Evolutionary conservation across 2,329 filamentous ascomycete genomes (phyloP).

Genomic region (Kalmusia sp.): DNA sequence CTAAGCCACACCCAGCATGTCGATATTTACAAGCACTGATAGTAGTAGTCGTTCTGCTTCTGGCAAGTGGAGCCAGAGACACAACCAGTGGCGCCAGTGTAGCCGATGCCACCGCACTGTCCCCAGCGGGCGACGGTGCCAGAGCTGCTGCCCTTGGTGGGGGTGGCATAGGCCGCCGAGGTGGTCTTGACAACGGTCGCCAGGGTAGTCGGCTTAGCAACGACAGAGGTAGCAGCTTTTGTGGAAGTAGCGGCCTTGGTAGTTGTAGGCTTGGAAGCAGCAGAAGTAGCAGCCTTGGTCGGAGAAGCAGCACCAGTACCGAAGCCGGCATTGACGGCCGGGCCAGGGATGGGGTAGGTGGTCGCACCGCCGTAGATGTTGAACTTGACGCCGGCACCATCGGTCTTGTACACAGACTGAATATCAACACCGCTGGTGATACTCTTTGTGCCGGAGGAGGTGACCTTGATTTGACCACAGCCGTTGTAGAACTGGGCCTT

Average conservation of each 20-base stretch:
- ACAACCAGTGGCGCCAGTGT: constrained; percentile 50
- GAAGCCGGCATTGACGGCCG: constrained; percentile 40
- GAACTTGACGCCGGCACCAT: constrained; percentile 52
- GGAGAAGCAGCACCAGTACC: constrained; percentile 19
- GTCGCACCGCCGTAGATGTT: constrained; percentile 47
- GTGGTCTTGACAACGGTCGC: constrained; percentile 9
- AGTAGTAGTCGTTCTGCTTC: constrained; percentile 54
- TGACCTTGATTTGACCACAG: constrained; percentile 53
- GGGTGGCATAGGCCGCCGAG: constrained; percentile 6
- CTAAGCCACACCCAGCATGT: neutral
- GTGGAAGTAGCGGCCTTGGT: constrained; percentile 7
- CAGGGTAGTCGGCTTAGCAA: constrained; percentile 25
- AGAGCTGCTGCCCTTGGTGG: neutral
- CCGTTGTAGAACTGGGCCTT: constrained; percentile 56
- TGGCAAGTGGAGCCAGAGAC: constrained; percentile 49
- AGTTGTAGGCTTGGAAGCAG: constrained; percentile 10
- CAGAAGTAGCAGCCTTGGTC: constrained; percentile 12
- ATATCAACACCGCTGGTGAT: constrained; percentile 55
- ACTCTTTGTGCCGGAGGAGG: constrained; percentile 36
- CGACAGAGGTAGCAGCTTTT: constrained; percentile 9
- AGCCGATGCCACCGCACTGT: constrained; percentile 56
- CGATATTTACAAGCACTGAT: constrained; percentile 49
- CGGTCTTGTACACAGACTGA: constrained; percentile 50
- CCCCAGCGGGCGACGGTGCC: constrained; percentile 32
- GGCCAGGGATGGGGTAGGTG: constrained; percentile 2